These are phyloP conservation scores for Backusella macrospora DNA, from an alignment of 192 early-diverging fungal genomes.

Conservation along the genomic window DNA sequence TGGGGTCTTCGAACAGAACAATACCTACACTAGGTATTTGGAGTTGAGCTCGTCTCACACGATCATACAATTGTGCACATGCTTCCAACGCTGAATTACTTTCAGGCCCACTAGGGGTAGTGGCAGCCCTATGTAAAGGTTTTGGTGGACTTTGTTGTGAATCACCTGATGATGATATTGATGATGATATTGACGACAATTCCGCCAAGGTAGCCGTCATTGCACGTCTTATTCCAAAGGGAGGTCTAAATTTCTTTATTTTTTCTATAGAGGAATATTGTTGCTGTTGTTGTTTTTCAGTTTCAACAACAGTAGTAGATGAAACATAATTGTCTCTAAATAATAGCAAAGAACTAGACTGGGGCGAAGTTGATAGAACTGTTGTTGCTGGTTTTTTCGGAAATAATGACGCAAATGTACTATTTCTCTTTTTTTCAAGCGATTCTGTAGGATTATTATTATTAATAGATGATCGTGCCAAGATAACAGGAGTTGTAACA, in stretches of 20 bases:
- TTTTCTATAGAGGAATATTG: slow-evolving; percentile 10
- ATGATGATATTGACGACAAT: neutral
- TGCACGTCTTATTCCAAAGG: slow-evolving; percentile 6
- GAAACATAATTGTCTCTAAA: neutral
- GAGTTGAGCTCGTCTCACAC: neutral
- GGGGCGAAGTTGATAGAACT: slow-evolving; percentile 6
- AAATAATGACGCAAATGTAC: neutral
- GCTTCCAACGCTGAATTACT: neutral
- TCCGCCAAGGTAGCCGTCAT: slow-evolving; percentile 12
- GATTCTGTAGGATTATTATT: neutral
- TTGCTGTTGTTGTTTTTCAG: neutral
- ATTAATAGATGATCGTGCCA: slow-evolving; percentile 6
- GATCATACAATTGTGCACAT: slow-evolving; percentile 9
- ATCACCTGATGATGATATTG: slow-evolving; percentile 5
- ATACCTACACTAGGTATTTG: slow-evolving; percentile 24
- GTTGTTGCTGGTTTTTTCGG: slow-evolving; percentile 15
- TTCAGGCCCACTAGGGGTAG: neutral
- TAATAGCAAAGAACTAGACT: neutral
- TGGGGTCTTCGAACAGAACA: slow-evolving; percentile 18
- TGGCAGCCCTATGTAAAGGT: neutral
- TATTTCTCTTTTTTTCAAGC: neutral
- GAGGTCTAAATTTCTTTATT: neutral
- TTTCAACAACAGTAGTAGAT: neutral
- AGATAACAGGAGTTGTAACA: slow-evolving; percentile 42
- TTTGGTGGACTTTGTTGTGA: neutral